Evolutionary conservation across 495 filamentous ascomycete species (phyloP).

Genomic region (Hyaloscypha variabilis): DNA sequence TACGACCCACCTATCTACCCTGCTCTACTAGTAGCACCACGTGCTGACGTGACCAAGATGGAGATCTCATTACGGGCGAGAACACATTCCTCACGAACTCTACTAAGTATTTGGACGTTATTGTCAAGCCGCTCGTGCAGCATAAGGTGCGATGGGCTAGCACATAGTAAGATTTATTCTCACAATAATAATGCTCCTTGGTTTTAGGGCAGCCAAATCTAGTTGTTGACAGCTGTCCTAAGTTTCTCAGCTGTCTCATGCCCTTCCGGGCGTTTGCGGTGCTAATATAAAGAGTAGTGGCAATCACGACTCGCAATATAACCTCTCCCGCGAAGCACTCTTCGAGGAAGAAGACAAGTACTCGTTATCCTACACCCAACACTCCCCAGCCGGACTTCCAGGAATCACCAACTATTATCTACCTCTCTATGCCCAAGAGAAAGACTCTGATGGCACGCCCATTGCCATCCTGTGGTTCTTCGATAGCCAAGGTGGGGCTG

Average conservation of each 20-base stretch:
- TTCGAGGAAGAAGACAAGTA: constrained; percentile 57
- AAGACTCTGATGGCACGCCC: constrained; percentile 36
- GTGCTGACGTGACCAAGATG: constrained; percentile 39
- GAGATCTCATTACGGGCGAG: constrained; percentile 75
- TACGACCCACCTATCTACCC: constrained; percentile 2
- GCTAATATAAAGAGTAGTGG: no score
- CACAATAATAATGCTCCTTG: no score
- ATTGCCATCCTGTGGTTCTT: constrained; percentile 75
- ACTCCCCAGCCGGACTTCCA: constrained; percentile 44
- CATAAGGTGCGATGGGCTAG: constrained; percentile 62
- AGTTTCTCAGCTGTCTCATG: no score
- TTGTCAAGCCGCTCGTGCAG: constrained; percentile 59
- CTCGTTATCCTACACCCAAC: constrained; percentile 54
- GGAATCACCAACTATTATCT: constrained; percentile 77
- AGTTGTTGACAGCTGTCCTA: no score
- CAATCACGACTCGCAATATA: constrained; percentile 70
- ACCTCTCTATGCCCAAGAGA: constrained; percentile 44
- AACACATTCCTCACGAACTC: constrained; percentile 60
- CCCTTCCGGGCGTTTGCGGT: no score
- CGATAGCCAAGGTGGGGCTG: constrained; percentile 65
- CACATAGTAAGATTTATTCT: no score
- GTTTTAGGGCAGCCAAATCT: no score
- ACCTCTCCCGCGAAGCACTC: constrained; percentile 57
- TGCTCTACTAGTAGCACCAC: neutral
- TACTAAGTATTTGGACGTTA: constrained; percentile 59